Evolutionary conservation across 163 green algal species (phyloP), one percentile per base, ranked within the genome.

Genomic region (Scenedesmus sp.): DNA sequence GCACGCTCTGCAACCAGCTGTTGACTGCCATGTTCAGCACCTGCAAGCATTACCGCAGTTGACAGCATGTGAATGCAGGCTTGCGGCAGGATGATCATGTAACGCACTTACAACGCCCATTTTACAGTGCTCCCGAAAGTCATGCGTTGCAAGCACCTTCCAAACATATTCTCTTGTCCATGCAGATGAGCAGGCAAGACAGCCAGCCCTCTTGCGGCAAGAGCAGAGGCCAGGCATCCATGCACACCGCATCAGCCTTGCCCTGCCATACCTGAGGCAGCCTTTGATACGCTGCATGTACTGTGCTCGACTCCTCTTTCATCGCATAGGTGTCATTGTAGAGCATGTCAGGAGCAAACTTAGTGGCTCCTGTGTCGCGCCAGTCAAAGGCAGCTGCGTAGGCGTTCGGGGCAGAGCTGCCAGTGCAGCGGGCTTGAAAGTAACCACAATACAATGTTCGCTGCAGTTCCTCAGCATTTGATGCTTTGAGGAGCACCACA

Each of bases 11-110:
- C 10, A 97, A 74, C 88, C 94, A 97, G 18, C 94, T 94, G 91
- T 97, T 97, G 8, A 92, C 86, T 0, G 93, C 95, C 89, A 95
- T 90, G 94, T 97, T 97, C 2, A 97, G 66, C n/a, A 95, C 93
- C 66, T 76, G 66, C 66, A 34, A 76, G 8, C 66, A 76, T 16
- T 3, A 76, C 2, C 3, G 66, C 10, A 23, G 12, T 23, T 20
- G 2, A 70, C 2, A 20, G 62, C 62, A 18, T 5, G 62, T 70
- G 62, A 46, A 23, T 70, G 62, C 62, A 16, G 66, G 59, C 59
- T 64, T 8, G 8, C 8, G 59, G 59, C 59, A 64, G 9, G 9
- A 10, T 64, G 8, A 10, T 64, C 66, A 76, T 76, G 66, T 13
- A 76, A 6, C 2, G 18, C 66, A 76, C 16, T 4, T 18, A 26